Evolutionary conservation across 2,329 filamentous ascomycete species (phyloP).

Genomic region (Curvularia eragrostidis): DNA sequence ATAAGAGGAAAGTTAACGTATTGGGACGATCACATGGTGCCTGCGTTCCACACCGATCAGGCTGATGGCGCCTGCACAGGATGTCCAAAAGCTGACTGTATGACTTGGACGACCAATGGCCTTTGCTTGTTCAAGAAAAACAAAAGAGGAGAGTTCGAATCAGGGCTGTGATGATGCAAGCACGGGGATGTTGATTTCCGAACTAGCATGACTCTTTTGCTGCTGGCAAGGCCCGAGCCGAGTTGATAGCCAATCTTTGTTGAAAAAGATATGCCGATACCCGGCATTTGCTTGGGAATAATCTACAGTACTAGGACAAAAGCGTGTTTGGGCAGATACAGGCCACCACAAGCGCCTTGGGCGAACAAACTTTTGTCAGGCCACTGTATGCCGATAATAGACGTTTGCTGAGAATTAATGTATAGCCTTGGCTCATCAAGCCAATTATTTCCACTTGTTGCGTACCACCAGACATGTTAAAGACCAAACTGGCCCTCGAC

Average conservation of each 20-base stretch:
- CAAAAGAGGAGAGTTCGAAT: too few species aligned
- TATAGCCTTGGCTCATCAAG: not conserved
- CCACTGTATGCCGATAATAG: too few species aligned
- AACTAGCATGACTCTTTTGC: not conserved
- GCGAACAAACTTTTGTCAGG: too few species aligned
- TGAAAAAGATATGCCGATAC: not conserved
- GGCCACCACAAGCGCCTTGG: too few species aligned
- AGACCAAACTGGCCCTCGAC: slow-evolving; percentile 51
- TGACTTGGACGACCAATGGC: too few species aligned
- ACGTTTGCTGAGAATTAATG: too few species aligned
- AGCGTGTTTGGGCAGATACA: too few species aligned
- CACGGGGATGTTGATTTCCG: too few species aligned
- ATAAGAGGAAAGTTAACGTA: not conserved
- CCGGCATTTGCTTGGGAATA: too few species aligned
- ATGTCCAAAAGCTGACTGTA: not conserved
- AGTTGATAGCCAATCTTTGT: not conserved
- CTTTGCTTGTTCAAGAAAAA: too few species aligned
- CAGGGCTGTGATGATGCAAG: too few species aligned
- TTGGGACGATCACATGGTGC: not conserved
- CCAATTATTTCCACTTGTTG: not conserved
- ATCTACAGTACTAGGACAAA: too few species aligned
- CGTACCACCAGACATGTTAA: not conserved
- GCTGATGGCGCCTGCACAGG: not conserved
- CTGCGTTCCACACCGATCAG: not conserved
- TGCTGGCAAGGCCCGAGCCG: not conserved